Base-by-base conservation (phyloP, 1,284 basidiomycete genomes). In the Microbotryum saponariae region DNA sequence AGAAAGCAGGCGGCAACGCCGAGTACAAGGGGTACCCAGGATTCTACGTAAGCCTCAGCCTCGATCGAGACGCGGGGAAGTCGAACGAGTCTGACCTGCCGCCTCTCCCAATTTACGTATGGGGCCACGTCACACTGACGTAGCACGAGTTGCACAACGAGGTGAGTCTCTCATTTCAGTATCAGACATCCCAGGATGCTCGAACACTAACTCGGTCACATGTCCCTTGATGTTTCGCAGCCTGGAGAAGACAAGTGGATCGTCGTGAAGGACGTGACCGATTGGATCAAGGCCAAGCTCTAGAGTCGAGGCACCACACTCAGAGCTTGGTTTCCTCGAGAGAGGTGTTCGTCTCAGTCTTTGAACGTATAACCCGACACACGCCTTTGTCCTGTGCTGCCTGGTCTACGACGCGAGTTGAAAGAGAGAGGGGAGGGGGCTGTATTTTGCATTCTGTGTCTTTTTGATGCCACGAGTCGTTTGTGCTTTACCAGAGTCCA, bases 91-190 rank as follows among this genome's bases (percentile, higher is more conserved):
- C 23, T 9, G 16, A 23, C n/a, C 29, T 3, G 8, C 21, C 6
- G 1, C 31, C 29, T 46, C 47, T 23, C 51, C 42, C 27, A 16
- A 50, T 31, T 3, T 4, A 47, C 2, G 21, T 29, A 6, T 6
- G 5, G n/a, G 20, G 44, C 45, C 18, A 47, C 21, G 23, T 23
- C 27, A 21, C 27, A 25, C 5, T 50, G 37, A 25, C 16, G n/a
- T 51, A 66, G 64, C 68, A 69, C 62, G 68, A 69, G 51, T 63
- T 65, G 61, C 68, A 69, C 54, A 69, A 69, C 58, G 68, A 69
- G 65, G 65, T 59, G 3, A 46, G 60, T 29, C 10, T 23, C 45
- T 21, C 49, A 9, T 18, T 31, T 18, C n/a, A 20, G 10, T 14
- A 21, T 20, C 49, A 6, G 3, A 16, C 16, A n/a, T 7, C 45